Evolutionary conservation across 352 stramenopile species (phyloP).

Genomic region (Globisporangium nagaii): DNA sequence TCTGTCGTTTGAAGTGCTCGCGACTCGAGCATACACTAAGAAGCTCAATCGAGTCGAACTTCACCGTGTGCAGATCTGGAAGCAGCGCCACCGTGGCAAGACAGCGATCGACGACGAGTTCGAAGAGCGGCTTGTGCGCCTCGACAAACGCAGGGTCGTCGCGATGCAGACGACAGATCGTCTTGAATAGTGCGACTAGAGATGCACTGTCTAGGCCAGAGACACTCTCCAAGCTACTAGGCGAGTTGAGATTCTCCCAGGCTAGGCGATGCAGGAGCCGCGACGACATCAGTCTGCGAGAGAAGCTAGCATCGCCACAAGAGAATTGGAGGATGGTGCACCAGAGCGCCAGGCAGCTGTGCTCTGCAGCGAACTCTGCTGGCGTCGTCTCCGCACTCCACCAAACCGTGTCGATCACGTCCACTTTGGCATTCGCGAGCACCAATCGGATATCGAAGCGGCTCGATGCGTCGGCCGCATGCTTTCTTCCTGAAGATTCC

Average conservation of each 20-base stretch:
- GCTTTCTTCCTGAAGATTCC: background rate
- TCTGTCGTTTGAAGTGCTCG: background rate
- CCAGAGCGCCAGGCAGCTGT: slow-evolving; percentile 4
- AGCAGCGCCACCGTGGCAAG: slow-evolving; percentile 2
- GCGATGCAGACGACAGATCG: background rate
- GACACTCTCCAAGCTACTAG: background rate
- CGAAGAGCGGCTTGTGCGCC: background rate
- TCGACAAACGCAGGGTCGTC: background rate
- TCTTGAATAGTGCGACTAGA: slow-evolving; percentile 1
- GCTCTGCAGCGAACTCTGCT: background rate
- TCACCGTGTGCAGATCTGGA: background rate
- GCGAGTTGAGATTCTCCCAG: background rate
- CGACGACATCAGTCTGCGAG: background rate
- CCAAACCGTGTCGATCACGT: slow-evolving; percentile 10
- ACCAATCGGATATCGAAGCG: background rate
- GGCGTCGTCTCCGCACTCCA: slow-evolving; percentile 1
- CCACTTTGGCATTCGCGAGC: background rate
- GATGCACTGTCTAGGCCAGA: background rate
- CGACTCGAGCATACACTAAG: background rate
- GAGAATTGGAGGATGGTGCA: slow-evolving; percentile 2
- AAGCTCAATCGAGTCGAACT: slow-evolving; percentile 5
- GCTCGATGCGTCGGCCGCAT: background rate
- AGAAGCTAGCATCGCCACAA: background rate
- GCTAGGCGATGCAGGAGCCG: slow-evolving; percentile 1
- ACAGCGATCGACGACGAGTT: background rate